These are phyloP conservation scores for Solanum hybrid DNA, from an alignment of 305 asterid species.

Conservation along the genomic window DNA sequence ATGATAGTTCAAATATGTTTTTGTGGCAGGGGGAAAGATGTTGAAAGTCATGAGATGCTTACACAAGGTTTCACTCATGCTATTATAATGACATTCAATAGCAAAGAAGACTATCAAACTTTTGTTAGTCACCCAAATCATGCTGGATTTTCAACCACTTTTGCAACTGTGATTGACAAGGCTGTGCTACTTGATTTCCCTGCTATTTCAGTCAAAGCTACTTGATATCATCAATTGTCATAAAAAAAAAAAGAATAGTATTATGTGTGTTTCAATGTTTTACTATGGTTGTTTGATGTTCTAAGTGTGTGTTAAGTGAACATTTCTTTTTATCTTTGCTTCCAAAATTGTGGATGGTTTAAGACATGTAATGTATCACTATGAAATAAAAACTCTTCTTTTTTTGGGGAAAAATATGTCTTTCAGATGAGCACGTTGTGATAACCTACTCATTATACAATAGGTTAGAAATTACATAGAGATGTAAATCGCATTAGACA, in stretches of 20 bases:
- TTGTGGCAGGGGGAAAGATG: conserved; percentile 65
- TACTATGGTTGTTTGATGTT: neutral
- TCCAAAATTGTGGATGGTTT: neutral
- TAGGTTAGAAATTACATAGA: too few relatives aligned
- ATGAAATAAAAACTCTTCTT: neutral
- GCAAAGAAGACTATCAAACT: conserved; percentile 64
- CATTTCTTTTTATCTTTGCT: neutral
- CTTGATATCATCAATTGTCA: neutral
- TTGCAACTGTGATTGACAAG: conserved; percentile 64
- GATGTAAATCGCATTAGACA: too few relatives aligned
- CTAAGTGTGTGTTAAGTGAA: neutral
- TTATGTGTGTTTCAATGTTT: neutral
- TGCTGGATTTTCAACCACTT: conserved; percentile 46
- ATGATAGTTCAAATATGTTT: neutral
- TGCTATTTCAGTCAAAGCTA: conserved; percentile 38
- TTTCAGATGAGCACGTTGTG: neutral
- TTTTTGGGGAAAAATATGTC: neutral
- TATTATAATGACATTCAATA: conserved; percentile 66
- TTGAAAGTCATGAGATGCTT: conserved; percentile 67
- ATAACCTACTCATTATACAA: neutral
- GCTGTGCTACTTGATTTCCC: conserved; percentile 88
- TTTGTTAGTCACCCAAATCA: conserved; percentile 61
- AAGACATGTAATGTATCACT: neutral
- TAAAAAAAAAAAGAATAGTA: neutral
- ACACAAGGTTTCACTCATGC: conserved; percentile 87